Evolutionary conservation across 805 yeast species (phyloP).

Genomic region (Ogataea minuta): DNA sequence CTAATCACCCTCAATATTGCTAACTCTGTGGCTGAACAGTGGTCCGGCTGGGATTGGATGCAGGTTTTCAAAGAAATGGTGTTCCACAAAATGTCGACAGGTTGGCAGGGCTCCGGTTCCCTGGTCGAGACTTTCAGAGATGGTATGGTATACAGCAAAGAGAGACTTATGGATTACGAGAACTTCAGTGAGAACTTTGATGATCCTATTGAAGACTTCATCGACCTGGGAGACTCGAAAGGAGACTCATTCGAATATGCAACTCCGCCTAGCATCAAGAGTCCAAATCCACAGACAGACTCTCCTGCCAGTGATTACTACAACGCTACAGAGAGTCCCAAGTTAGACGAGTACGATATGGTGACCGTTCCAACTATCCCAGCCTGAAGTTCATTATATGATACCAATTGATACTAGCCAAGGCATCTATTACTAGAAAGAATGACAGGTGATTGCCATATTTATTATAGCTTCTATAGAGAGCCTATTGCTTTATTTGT

Average conservation of each 20-base stretch:
- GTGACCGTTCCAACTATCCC: slow-evolving; percentile 2
- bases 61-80: slow-evolving; percentile 39
- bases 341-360: slow-evolving; percentile 2
- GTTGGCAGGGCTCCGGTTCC: slow-evolving; percentile 37
- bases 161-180: slow-evolving; percentile 21
- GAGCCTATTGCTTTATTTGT: no score
- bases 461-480: no score
- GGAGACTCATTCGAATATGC: slow-evolving; percentile 9
- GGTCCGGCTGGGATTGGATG: slow-evolving; percentile 35
- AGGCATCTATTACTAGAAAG: background rate
- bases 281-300: background rate
- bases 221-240: slow-evolving; percentile 12
- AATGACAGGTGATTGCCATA: background rate
- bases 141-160: slow-evolving; percentile 31
- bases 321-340: slow-evolving; percentile 5
- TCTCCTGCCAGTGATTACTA: background rate
- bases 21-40: slow-evolving; percentile 33
- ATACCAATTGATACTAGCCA: background rate
- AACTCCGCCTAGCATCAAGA: slow-evolving; percentile 1
- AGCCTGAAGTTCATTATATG: background rate
- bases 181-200: slow-evolving; percentile 22
- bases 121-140: slow-evolving; percentile 32
- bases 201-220: slow-evolving; percentile 35
- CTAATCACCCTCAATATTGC: slow-evolving; percentile 32
- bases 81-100: slow-evolving; percentile 31